Conservation (phyloP, 2,329 filamentous ascomycete species). For the Colletotrichum gigasporum region DNA sequence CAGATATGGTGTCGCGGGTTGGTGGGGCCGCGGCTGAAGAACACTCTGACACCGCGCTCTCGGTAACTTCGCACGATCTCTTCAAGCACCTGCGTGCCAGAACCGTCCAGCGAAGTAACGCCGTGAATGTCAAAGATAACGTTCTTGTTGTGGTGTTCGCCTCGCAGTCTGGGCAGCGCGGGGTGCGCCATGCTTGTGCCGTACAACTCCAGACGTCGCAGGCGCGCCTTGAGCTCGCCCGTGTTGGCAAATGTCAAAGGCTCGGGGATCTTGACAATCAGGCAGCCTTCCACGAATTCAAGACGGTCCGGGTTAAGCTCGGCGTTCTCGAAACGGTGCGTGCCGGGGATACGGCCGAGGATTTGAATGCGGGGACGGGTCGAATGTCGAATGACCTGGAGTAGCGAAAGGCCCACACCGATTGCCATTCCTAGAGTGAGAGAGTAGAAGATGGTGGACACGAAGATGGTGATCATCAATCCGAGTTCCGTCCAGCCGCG, state of each 20-base stretch:
- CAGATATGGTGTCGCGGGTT: constrained; percentile 67
- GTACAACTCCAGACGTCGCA: constrained; percentile 87
- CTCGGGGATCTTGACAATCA: constrained; percentile 98
- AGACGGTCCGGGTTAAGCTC: constrained; percentile 76
- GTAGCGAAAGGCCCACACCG: constrained; percentile 88
- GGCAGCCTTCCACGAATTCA: constrained; percentile 89
- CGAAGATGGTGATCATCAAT: constrained; percentile 90
- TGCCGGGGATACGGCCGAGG: constrained; percentile 86
- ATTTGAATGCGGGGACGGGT: constrained; percentile 97
- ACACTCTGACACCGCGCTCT: constrained; percentile 79
- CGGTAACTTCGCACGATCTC: constrained; percentile 89
- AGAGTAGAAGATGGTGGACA: constrained; percentile 94
- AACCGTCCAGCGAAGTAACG: constrained; percentile 94
- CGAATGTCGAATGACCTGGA: constrained; percentile 89
- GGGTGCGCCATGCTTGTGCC: constrained; percentile 88
- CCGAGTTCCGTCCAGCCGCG: constrained; percentile 85
- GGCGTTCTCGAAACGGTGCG: constrained; percentile 86
- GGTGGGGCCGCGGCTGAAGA: constrained; percentile 70
- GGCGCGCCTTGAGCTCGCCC: constrained; percentile 84
- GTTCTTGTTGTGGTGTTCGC: constrained; percentile 85
- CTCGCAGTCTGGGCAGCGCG: constrained; percentile 81
- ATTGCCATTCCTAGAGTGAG: constrained; percentile 93
- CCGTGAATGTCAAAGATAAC: constrained; percentile 98
- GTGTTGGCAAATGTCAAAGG: constrained; percentile 98
- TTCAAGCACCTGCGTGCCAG: constrained; percentile 87